Evolutionary conservation across 2,329 filamentous ascomycete species (phyloP).

Genomic region (Stachybotrys chlorohalonatus): DNA sequence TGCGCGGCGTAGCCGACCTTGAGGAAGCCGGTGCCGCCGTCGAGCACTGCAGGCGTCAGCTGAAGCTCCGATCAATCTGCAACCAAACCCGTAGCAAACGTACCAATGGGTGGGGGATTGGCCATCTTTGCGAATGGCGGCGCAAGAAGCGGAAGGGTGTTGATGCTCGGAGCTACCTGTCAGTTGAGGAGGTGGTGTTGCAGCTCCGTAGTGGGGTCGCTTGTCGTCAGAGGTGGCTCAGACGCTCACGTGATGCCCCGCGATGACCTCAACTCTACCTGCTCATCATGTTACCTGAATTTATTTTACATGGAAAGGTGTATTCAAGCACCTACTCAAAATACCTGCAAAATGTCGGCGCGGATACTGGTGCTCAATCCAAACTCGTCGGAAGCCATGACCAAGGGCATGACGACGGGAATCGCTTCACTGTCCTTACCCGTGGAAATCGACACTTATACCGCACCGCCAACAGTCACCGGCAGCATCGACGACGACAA

Average conservation of each 20-base stretch:
- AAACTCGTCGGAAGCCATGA: conserved; percentile 69
- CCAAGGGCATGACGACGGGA: conserved; percentile 47
- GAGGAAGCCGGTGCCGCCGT: conserved; percentile 98
- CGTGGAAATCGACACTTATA: conserved; percentile 52
- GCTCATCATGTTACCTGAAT: background rate
- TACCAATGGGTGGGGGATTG: conserved; percentile 45
- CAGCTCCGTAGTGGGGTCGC: conserved; percentile 12
- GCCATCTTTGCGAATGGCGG: conserved; percentile 32
- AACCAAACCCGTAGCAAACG: conserved; percentile 13
- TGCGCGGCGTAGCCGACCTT: conserved; percentile 98
- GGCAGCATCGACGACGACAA: conserved; percentile 69
- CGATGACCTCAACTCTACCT: conserved; percentile 6
- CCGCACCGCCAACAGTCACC: conserved; percentile 52
- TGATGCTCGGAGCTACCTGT: conserved; percentile 5
- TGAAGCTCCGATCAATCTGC: conserved; percentile 1
- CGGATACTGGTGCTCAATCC: conserved; percentile 67
- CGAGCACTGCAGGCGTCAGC: conserved; percentile 63
- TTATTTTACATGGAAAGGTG: background rate
- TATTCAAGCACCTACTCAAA: background rate
- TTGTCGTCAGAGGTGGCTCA: conserved; percentile 27
- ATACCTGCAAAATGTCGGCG: conserved; percentile 10
- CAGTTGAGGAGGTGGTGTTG: conserved; percentile 14
- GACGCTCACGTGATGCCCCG: conserved; percentile 29
- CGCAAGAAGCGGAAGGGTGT: background rate
- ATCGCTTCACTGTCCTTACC: conserved; percentile 30